Evolutionary conservation across 1,284 basidiomycete genomes (phyloP).

Genomic region (Moesziomyces parantarcticus): DNA sequence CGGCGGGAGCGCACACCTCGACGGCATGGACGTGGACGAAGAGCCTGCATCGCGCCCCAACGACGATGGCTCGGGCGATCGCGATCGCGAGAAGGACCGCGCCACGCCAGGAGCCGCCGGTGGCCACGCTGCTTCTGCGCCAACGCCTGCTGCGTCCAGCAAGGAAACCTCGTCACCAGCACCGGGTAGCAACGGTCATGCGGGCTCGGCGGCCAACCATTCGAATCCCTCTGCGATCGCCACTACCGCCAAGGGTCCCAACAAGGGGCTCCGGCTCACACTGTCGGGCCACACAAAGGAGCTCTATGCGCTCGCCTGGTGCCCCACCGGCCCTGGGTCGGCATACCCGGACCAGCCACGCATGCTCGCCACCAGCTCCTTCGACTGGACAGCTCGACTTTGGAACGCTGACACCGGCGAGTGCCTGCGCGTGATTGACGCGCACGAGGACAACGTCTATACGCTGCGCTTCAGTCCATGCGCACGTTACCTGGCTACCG

Average conservation of each 20-base stretch:
- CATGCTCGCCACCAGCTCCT: conserved; percentile 65
- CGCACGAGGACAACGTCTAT: conserved; percentile 64
- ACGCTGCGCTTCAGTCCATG: conserved; percentile 62
- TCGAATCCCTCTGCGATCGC: conserved; percentile 15
- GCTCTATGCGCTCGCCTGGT: conserved; percentile 65
- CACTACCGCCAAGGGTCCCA: conserved; percentile 44
- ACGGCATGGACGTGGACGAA: conserved; percentile 54
- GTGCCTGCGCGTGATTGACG: conserved; percentile 60
- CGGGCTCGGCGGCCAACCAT: conserved; percentile 7
- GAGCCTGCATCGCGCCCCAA: conserved; percentile 22
- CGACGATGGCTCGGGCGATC: conserved; percentile 29
- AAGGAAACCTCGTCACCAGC: conserved; percentile 39
- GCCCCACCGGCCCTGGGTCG: conserved; percentile 57
- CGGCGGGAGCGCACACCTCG: conserved; percentile 50
- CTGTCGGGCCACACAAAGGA: conserved; percentile 64
- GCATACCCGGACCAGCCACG: conserved; percentile 56
- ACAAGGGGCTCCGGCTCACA: conserved; percentile 47
- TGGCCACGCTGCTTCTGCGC: conserved; percentile 6
- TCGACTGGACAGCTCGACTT: conserved; percentile 63
- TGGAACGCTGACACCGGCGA: conserved; percentile 66
- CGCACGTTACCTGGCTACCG: conserved; percentile 63
- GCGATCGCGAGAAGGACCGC: conserved; percentile 45
- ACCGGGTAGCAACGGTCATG: conserved; percentile 33
- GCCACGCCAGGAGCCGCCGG: conserved; percentile 34
- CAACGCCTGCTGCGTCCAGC: not conserved